Conservation (phyloP, 2,329 filamentous ascomycete species). For the Mycocentrospora acerina region DNA sequence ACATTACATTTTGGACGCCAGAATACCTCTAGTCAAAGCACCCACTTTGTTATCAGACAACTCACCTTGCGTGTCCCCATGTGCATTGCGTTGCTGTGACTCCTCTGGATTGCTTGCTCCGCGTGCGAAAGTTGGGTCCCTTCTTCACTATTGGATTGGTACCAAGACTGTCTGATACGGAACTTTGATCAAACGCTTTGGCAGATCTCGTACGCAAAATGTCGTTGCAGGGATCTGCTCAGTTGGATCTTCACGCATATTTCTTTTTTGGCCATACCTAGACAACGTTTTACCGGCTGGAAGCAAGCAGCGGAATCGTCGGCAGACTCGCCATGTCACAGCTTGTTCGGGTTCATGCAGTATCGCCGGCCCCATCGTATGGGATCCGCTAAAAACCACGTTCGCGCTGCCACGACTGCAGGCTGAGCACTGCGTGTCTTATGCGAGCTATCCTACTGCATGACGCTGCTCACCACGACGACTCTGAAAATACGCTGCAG, state of each 20-base stretch:
- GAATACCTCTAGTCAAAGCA: slow-evolving; percentile 18
- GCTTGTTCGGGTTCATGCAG: slow-evolving; percentile 26
- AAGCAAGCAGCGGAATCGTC: neutral
- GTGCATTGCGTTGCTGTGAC: slow-evolving; percentile 29
- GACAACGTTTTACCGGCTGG: too few species aligned
- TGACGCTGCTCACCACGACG: slow-evolving; percentile 13
- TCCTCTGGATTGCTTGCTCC: slow-evolving; percentile 32
- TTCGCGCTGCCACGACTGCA: slow-evolving; percentile 37
- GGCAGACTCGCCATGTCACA: slow-evolving; percentile 25
- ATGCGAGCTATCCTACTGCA: slow-evolving; percentile 33
- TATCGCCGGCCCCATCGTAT: slow-evolving; percentile 28
- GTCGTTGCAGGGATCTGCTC: too few species aligned
- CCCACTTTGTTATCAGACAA: slow-evolving; percentile 37
- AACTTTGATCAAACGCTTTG: neutral
- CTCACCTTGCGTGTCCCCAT: slow-evolving; percentile 40
- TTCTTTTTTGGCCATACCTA: neutral
- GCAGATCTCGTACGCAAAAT: too few species aligned
- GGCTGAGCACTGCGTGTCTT: slow-evolving; percentile 24
- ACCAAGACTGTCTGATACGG: neutral
- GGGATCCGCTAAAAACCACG: slow-evolving; percentile 32
- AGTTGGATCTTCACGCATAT: neutral
- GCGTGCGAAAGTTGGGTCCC: slow-evolving; percentile 15
- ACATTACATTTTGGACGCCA: slow-evolving; percentile 28
- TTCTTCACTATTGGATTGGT: slow-evolving; percentile 3
- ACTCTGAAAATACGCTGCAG: slow-evolving; percentile 31